These are phyloP conservation scores for Phytopythium sindhum DNA, from an alignment of 352 stramenopile genomes.

Conservation along the genomic window DNA sequence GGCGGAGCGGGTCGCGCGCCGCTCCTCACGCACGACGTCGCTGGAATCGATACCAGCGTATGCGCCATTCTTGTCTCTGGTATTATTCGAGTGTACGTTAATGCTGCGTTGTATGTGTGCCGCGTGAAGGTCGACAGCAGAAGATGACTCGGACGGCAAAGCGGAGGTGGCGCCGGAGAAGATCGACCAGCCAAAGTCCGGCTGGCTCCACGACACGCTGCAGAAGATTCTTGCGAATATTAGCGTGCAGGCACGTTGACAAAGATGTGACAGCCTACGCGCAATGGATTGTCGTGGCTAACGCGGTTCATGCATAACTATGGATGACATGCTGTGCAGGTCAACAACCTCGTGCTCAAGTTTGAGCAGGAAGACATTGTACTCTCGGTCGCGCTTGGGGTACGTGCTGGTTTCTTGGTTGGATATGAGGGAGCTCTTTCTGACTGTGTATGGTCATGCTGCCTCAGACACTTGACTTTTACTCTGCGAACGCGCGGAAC, in stretches of 20 bases:
- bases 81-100: neutral
- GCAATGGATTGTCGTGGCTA: neutral
- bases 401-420: conserved; percentile 19
- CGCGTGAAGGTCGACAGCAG: neutral
- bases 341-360: conserved; percentile 89
- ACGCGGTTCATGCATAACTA: too few relatives aligned
- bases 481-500: conserved; percentile 59
- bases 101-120: neutral
- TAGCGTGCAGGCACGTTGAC: conserved; percentile 49
- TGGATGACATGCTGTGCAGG: conserved; percentile 16
- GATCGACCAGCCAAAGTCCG: conserved; percentile 79
- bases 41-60: conserved; percentile 4
- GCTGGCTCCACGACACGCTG: conserved; percentile 76
- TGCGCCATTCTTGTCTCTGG: neutral
- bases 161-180: conserved; percentile 18
- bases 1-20: conserved; percentile 10
- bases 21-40: conserved; percentile 14
- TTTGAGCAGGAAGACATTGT: conserved; percentile 87
- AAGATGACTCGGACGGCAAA: neutral
- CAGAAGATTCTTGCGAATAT: conserved; percentile 83
- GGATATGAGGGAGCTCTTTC: neutral
- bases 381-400: conserved; percentile 76
- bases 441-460: conserved; percentile 1
- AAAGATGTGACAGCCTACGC: neutral
- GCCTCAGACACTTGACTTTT: conserved; percentile 65